Evolutionary conservation across 306 rosid genomes (phyloP).

Genomic region (Lablab purpureus): DNA sequence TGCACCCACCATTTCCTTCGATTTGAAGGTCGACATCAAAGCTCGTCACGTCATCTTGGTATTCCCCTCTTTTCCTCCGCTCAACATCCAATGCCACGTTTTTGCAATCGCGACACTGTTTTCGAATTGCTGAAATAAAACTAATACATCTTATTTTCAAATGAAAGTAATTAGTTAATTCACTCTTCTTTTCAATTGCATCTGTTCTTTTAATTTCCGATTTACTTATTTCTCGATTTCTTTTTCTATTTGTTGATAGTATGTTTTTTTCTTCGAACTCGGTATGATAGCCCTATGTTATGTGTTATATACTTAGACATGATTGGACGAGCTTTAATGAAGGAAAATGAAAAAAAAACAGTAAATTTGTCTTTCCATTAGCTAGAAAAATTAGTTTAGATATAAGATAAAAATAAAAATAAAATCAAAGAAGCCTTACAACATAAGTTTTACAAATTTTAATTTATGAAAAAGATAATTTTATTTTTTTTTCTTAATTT

Average conservation of each 20-base stretch:
- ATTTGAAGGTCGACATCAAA: slow-evolving; percentile 67
- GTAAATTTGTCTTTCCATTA: too few species aligned
- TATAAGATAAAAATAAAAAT: too few species aligned
- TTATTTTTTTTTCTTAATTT: too few species aligned
- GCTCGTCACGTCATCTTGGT: slow-evolving; percentile 84
- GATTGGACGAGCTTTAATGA: too few species aligned
- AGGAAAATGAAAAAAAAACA: too few species aligned
- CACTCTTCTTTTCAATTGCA: neutral
- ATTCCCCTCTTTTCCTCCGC: slow-evolving; percentile 7
- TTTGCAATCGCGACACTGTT: neutral
- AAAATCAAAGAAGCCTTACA: too few species aligned
- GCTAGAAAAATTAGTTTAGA: too few species aligned
- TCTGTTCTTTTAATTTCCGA: neutral
- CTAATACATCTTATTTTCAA: neutral
- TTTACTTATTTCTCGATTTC: neutral
- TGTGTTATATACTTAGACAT: too few species aligned
- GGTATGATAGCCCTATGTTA: too few species aligned
- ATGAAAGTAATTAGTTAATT: too few species aligned
- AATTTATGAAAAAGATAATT: too few species aligned
- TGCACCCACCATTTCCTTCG: slow-evolving; percentile 66
- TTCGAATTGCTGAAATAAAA: neutral
- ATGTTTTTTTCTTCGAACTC: neutral
- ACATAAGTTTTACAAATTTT: too few species aligned
- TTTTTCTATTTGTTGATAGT: neutral
- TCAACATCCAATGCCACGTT: neutral